phyloP scores from a whole-genome alignment of 2,329 filamentous ascomycete species.

The Paramyrothecium roridum region DNA sequence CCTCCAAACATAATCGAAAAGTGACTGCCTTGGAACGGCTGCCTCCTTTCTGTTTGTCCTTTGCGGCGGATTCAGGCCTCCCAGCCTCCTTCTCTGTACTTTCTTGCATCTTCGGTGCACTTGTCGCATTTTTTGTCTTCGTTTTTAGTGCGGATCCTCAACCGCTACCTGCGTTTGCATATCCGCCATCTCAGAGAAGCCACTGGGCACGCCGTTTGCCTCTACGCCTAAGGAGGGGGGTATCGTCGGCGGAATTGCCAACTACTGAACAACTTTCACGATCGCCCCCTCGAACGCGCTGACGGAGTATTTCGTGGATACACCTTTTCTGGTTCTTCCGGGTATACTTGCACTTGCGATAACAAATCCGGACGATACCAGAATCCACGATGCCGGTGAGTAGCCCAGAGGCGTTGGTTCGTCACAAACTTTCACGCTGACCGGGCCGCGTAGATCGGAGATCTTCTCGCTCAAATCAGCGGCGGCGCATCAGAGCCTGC shows the following conservation, averaged over 20 bases:
- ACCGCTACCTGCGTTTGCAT: background rate
- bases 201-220: background rate
- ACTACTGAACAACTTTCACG: background rate
- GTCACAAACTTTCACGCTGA: slow-evolving; percentile 14
- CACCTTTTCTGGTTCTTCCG: background rate
- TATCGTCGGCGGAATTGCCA: background rate
- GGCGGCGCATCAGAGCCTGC: slow-evolving; percentile 32
- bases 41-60: slow-evolving; percentile 13
- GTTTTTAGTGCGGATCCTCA: no score
- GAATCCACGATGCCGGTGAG: slow-evolving; percentile 27
- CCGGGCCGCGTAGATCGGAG: slow-evolving; percentile 24
- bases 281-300: background rate
- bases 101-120: no score
- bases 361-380: slow-evolving; percentile 7
- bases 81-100: background rate
- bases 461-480: slow-evolving; percentile 52
- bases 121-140: no score
- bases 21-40: slow-evolving; percentile 11
- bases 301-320: background rate
- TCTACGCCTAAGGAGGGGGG: background rate
- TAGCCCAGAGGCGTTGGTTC: slow-evolving; percentile 6
- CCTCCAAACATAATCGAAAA: slow-evolving; percentile 15
- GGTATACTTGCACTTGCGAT: background rate
- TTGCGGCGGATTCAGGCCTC: slow-evolving; percentile 9
- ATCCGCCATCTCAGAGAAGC: background rate